Base-by-base conservation (phyloP, 2,329 filamentous ascomycete genomes). In the Botrytis pseudocinerea region DNA sequence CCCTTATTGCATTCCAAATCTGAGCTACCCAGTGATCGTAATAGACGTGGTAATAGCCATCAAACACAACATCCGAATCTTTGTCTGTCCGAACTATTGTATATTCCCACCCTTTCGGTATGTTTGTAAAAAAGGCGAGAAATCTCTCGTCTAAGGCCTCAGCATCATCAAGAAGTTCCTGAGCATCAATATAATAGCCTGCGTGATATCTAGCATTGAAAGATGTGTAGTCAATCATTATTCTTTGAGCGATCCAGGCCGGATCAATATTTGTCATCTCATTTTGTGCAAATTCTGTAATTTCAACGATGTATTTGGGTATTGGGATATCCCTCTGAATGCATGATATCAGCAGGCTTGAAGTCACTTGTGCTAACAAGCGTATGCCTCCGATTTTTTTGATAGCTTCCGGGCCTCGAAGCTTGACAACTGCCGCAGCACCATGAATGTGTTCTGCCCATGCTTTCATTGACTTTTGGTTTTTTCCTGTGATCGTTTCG, bases 391-490 rank as follows among this genome's bases (percentile, higher is more conserved):
- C 83, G 60, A 79, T 79, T 18, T 83, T 85, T 57, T 77, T 79
- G 75, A 88, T 85, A 73, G 87, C 86, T 4, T 80, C 80, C 16
- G 81, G 77, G 28, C 87, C 87, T 68, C 87, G 84, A 75, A 88
- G 82, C 69, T 82, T 83, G 14, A 87, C 84, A 35, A 89, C 81
- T 7, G 84, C 83, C 4, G 85, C 84, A 2, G 87, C 87, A 16
- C 87, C 87, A 65, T 85, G 85, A 54, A 88, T 82, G 76, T 89
- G 87, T 70, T 86, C 82, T 73, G 86, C 84, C 84, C 87, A 89
- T 18, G 85, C 85, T 70, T 82, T 80, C 76, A 87, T 82, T 0
- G 85, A 87, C 70, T 83, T 82, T 12, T 82, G 80, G 10, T 82
- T 83, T 32, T 81, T 82, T 25, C 86, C 86, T 18, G 85, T 84